Evolutionary conservation across 2,329 filamentous ascomycete species (phyloP).

Genomic region (Aspergillus terreus): DNA sequence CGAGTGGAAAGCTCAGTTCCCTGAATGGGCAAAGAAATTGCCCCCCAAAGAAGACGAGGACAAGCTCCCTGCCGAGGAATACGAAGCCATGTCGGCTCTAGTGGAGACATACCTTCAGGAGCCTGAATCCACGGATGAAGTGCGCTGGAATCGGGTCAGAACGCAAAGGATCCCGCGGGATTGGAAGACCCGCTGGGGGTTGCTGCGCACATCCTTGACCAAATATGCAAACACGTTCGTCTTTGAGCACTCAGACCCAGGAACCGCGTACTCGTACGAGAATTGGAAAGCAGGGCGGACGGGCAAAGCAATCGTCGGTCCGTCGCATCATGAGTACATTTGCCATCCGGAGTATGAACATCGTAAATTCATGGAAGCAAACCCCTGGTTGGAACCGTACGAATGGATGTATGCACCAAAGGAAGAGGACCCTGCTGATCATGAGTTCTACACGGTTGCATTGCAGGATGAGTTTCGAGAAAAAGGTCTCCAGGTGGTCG

Average conservation of each 20-base stretch:
- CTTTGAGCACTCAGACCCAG: constrained; percentile 13
- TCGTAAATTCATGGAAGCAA: not conserved
- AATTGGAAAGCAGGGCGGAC: constrained; percentile 13
- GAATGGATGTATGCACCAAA: not conserved
- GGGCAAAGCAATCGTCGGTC: constrained; percentile 7
- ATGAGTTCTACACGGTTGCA: constrained; percentile 11
- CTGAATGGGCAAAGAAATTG: constrained; percentile 4
- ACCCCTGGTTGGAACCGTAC: not conserved
- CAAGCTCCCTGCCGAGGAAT: constrained; percentile 6
- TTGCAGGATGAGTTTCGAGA: constrained; percentile 12
- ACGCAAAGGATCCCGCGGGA: constrained; percentile 3
- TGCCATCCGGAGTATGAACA: not conserved
- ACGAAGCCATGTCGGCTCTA: constrained; percentile 1
- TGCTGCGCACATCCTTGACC: not conserved
- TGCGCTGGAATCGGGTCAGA: constrained; percentile 3
- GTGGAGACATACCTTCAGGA: not conserved
- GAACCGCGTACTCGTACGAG: constrained; percentile 10
- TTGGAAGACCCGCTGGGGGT: constrained; percentile 4
- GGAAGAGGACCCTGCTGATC: constrained; percentile 1
- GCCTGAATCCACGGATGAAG: constrained; percentile 7
- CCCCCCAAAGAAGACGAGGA: not conserved
- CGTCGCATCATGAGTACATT: not conserved
- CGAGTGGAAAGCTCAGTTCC: constrained; percentile 7
- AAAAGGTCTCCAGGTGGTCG: constrained; percentile 13
- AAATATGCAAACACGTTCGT: constrained; percentile 5